Evolutionary conservation across 2,329 filamentous ascomycete genomes (phyloP), one percentile per base, ranked within the genome.

Genomic region (Geosmithia flava): DNA sequence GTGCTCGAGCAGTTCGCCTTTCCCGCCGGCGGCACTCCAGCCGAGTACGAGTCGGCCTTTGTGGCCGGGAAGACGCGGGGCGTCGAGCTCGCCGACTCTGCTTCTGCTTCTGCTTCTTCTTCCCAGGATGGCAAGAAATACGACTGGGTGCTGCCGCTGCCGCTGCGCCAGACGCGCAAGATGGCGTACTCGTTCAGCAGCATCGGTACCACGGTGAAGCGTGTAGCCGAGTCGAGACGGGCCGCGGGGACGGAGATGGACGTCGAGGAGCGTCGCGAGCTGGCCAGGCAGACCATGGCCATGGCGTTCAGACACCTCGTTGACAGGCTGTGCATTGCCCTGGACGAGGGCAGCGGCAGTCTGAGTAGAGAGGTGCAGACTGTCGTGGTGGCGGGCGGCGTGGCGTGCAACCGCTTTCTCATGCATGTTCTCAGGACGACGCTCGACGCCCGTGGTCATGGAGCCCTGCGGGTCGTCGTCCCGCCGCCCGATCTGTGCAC

Each of bases 271-370:
- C 77, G 89, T 4, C 73, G 75, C 27, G 68, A 71, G 2, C 71
- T 98, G 42, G 91, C 86, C 1, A 72, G 75, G 41, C 82, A 85
- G 53, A 73, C 80, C 1, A 90, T 96, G 83, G 76, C 81, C 37
- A 71, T 89, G 2, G 80, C 83, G 16, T 98, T 97, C 61, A 88
- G 95, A 62, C 91, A 97, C 67, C 70, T 97, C 23, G 82, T 80
- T 1, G 84, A 80, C 53, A 77, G 91, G 10, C 73, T 93, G 2
- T 62, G 91, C 15, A 69, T 93, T 42, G 84, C 78, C 1, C 68
- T 95, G 10, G 58, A 66, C 13, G 60, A 62, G 47, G 53, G 53
- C 13, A 56, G 60, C 2, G 53, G 53, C 17, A 56, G 62, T 30
- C 48, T 50, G n/a, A n/a, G n/a, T n/a, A n/a, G n/a, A n/a, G 15